Conservation (phyloP, 257 asterid species). For the Solanum paucissectum region DNA sequence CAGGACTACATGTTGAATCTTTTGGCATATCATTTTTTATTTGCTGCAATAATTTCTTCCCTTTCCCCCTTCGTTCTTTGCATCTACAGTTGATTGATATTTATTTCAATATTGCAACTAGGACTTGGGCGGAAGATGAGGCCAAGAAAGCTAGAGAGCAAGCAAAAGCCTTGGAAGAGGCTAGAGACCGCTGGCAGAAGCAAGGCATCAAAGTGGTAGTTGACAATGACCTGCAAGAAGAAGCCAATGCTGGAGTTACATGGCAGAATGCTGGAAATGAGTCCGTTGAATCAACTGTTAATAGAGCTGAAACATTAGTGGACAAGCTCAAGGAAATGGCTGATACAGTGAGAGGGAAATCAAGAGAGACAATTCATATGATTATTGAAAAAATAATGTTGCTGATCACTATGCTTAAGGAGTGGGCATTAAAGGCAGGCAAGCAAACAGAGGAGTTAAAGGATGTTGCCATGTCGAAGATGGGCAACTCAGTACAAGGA, state of each 20-base stretch:
- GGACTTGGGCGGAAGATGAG: constrained; percentile 98
- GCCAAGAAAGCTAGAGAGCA: constrained; percentile 91
- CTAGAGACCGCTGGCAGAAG: constrained; percentile 77
- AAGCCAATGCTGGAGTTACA: constrained; percentile 59
- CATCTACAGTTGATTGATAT: not conserved
- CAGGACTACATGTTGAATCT: not conserved
- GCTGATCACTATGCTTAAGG: constrained; percentile 38
- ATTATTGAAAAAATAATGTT: constrained; percentile 45
- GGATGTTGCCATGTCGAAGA: constrained; percentile 25
- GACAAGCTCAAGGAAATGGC: constrained; percentile 71
- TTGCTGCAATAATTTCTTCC: not conserved
- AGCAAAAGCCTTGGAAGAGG: constrained; percentile 80
- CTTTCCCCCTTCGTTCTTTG: not conserved
- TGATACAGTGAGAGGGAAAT: constrained; percentile 43
- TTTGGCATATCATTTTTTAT: not conserved
- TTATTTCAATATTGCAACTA: constrained; percentile 14
- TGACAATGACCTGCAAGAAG: constrained; percentile 68
- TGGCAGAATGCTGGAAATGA: constrained; percentile 68
- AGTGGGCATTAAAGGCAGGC: constrained; percentile 17
- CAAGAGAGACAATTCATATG: constrained; percentile 48
- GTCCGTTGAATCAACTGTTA: constrained; percentile 54
- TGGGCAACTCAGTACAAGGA: constrained; percentile 42
- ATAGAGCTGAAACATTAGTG: constrained; percentile 59
- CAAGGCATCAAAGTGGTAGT: constrained; percentile 88
- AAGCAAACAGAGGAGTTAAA: constrained; percentile 36